A percentile compares a stretch with the other conserved stretches of the same genome.
Conservation (phyloP, 116 monocot genomes). For the Papilionanthe hybrid region DNA sequence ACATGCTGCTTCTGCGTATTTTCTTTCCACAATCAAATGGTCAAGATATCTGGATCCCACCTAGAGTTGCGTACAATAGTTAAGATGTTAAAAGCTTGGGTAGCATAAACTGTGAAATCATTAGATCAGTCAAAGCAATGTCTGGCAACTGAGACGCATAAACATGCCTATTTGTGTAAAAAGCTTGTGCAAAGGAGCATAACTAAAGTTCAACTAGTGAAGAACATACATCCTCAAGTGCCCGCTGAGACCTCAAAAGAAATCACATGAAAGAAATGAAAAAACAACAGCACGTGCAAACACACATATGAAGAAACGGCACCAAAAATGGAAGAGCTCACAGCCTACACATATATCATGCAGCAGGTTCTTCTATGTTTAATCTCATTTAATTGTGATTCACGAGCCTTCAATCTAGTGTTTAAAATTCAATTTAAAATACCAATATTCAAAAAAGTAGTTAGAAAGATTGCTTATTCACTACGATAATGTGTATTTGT, state of each 20-base stretch:
- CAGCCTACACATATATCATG: background rate
- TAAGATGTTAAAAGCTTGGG: background rate
- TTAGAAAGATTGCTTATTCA: too few species aligned
- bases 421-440: background rate
- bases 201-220: background rate
- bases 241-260: background rate
- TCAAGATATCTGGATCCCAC: slow-evolving; percentile 98
- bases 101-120: background rate
- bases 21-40: slow-evolving; percentile 88
- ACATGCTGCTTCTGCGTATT: slow-evolving; percentile 94
- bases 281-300: background rate
- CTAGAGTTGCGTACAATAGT: slow-evolving; percentile 19
- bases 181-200: background rate
- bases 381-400: background rate
- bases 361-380: background rate
- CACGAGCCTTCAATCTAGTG: background rate
- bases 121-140: background rate
- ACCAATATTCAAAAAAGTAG: too few species aligned
- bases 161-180: background rate
- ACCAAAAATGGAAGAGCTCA: background rate
- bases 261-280: background rate
- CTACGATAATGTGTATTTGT: too few species aligned
- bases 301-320: background rate
- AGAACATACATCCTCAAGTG: background rate
- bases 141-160: background rate